Evolutionary conservation across 108 stramenopile genomes (phyloP).

Genomic region (Skeletonema menzelii): DNA sequence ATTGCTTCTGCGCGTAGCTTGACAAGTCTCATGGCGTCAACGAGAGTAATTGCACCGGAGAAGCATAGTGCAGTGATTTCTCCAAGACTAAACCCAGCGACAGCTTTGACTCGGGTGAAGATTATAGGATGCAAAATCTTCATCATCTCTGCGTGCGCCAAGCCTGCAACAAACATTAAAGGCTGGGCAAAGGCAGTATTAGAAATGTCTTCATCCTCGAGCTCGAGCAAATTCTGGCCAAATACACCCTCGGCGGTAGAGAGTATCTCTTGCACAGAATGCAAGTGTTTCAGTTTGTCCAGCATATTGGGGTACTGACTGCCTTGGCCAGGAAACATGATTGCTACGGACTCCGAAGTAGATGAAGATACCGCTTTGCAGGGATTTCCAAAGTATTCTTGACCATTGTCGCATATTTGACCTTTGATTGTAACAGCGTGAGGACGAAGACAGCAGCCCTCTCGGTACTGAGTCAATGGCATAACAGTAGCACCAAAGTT

Average conservation of each 20-base stretch:
- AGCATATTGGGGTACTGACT: constrained; percentile 18
- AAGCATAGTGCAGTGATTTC: constrained; percentile 24
- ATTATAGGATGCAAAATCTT: constrained; percentile 8
- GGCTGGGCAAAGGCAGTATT: constrained; percentile 9
- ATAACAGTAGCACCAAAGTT: constrained; percentile 26
- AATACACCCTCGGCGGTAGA: neutral
- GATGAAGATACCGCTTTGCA: constrained; percentile 2
- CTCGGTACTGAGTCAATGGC: constrained; percentile 18
- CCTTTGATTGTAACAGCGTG: constrained; percentile 24
- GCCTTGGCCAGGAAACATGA: constrained; percentile 22
- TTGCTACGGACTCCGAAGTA: constrained; percentile 5
- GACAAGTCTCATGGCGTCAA: constrained; percentile 14
- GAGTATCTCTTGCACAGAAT: constrained; percentile 1
- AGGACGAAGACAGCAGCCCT: constrained; percentile 14
- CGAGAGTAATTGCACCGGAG: constrained; percentile 20
- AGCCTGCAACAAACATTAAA: constrained; percentile 13
- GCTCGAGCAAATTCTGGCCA: constrained; percentile 7
- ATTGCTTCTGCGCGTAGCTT: constrained; percentile 10
- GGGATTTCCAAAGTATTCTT: constrained; percentile 21
- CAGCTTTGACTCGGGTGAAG: constrained; percentile 14
- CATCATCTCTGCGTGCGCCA: constrained; percentile 20
- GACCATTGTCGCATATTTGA: constrained; percentile 12
- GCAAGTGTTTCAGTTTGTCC: constrained; percentile 1
- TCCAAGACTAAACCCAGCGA: constrained; percentile 23
- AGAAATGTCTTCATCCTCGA: constrained; percentile 6